phyloP scores from a whole-genome alignment of 306 rosid species.

The Potentilla sterilis region DNA sequence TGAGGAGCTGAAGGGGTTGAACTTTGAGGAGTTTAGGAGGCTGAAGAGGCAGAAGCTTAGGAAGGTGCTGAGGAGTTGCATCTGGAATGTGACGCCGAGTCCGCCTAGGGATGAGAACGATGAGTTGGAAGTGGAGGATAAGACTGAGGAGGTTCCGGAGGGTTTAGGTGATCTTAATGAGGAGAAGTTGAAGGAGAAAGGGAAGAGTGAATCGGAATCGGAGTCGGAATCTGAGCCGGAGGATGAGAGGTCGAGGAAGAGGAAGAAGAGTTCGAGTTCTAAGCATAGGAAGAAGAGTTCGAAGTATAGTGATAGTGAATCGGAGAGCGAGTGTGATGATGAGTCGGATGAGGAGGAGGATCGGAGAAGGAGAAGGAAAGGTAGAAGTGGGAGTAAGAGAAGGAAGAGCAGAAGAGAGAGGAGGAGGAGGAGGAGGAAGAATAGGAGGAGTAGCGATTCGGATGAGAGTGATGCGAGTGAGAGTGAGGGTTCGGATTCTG shows the following conservation, averaged over 20 bases:
- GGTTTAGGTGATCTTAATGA: constrained; percentile 22
- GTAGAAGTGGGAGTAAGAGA: constrained; percentile 20
- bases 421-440: constrained; percentile 29
- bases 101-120: constrained; percentile 69
- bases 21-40: constrained; percentile 66
- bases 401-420: constrained; percentile 23
- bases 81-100: constrained; percentile 83
- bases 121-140: constrained; percentile 48
- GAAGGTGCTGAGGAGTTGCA: constrained; percentile 62
- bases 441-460: constrained; percentile 20
- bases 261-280: constrained; percentile 32
- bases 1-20: constrained; percentile 76
- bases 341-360: constrained; percentile 48
- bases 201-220: constrained; percentile 28
- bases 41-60: constrained; percentile 82
- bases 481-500: constrained; percentile 30
- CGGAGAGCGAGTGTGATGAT: constrained; percentile 37
- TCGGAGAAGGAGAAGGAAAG: constrained; percentile 41
- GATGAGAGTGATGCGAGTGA: constrained; percentile 28
- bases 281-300: constrained; percentile 37
- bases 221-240: constrained; percentile 46
- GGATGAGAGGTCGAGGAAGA: constrained; percentile 34
- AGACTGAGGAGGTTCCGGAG: constrained; percentile 47
- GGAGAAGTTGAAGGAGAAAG: constrained; percentile 32
- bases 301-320: constrained; percentile 36